Base-by-base conservation (phyloP, 1,284 basidiomycete species). In the Entoloma clypeatum region DNA sequence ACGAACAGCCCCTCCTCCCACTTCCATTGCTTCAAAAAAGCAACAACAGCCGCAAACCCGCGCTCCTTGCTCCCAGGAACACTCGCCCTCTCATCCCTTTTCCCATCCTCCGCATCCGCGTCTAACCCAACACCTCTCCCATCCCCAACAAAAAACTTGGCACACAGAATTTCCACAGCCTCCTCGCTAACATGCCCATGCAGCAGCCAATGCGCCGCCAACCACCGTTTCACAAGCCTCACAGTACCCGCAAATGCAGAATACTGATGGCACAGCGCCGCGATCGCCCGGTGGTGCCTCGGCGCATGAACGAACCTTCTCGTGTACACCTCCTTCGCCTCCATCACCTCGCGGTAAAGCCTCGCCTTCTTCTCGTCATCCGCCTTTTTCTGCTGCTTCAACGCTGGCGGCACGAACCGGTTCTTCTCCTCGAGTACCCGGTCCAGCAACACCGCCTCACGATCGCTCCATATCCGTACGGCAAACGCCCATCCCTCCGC, bases 201-300 rank as follows among this genome's bases (percentile, higher is more conserved):
- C 11, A 90, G 71, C 16, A 98, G 75, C 86, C 95, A 90, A 62
- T 99, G 96, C 1, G 85, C 72, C 0, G 86, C 78, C 34, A 98
- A 67, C 96, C 96, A 99, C 36, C 96, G 78, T 65, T 98, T 95
- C 28, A 90, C 77, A 16, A 99, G 72, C 19, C 96, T 75, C 14
- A 89, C 85, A 0, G 93, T 93, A 5, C 85, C 82, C 2, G 90
- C 73, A 58, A 85, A 96, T 5, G 91, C 86, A 0, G 82, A 67
- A 57, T 81, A 87, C 33, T 80, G 79, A 59, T 96, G 91, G 38
- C 81, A 81, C 25, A 99, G 68, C 2, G 86, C 79, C 1, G 84
- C 77, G 24, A 98, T 73, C 1, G 86, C 86, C 2, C 85, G 76
- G 60, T 99, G 96, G 58, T 99, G 95, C 27, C 79, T 63, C 0